A percentile compares a stretch with the other conserved stretches of the same genome.
These are phyloP conservation scores for Ormosia semicastrata DNA, from an alignment of 306 rosid genomes.

Conservation along the genomic window DNA sequence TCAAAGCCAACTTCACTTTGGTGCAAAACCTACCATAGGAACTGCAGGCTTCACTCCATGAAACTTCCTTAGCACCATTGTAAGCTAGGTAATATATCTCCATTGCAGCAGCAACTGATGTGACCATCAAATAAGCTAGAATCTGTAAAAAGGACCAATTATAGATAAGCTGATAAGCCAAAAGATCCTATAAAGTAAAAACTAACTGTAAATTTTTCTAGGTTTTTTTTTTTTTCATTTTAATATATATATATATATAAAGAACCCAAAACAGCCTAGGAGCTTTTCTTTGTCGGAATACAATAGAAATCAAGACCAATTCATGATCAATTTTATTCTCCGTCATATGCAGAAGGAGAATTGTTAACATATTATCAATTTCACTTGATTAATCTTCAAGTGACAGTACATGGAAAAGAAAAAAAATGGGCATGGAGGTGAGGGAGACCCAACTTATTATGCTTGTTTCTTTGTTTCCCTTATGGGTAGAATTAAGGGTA, in stretches of 20 bases:
- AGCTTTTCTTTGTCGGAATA: neutral
- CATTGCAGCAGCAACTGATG: slow-evolving; percentile 61
- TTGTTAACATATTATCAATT: no score
- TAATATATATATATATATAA: no score
- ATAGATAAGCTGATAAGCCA: neutral
- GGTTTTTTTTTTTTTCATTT: no score
- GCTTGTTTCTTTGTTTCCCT: neutral
- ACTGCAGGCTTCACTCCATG: slow-evolving; percentile 91
- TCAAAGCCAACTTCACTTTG: slow-evolving; percentile 69
- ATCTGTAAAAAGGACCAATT: slow-evolving; percentile 41
- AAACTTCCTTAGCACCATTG: slow-evolving; percentile 65
- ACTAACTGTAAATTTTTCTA: no score
- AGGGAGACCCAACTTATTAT: neutral
- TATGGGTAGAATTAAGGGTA: neutral
- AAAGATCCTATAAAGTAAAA: neutral
- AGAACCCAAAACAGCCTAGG: neutral
- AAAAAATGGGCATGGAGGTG: neutral
- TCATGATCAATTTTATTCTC: no score
- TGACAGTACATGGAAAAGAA: neutral
- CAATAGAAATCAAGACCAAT: no score
- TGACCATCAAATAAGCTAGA: slow-evolving; percentile 64
- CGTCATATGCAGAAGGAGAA: no score
- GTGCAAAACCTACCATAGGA: slow-evolving; percentile 72
- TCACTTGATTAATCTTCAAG: neutral
- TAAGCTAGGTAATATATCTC: slow-evolving; percentile 67